A percentile compares a stretch with the other conserved stretches of the same genome.
Evolutionary conservation across 2,329 filamentous ascomycete genomes (phyloP).

Genomic region (Diaporthe ampelina): DNA sequence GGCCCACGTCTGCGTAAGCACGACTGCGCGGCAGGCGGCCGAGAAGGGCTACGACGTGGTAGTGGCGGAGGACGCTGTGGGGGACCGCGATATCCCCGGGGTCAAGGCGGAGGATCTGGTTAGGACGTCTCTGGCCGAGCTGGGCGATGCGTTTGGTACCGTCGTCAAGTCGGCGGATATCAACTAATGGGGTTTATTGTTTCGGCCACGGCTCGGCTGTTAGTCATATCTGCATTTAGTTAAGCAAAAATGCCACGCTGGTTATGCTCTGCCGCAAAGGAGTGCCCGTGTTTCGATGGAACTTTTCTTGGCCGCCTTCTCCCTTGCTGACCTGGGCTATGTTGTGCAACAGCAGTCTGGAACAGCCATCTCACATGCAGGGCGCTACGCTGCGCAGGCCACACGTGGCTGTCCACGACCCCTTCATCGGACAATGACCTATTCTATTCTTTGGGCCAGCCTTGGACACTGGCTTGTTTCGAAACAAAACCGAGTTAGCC

Average conservation of each 20-base stretch:
- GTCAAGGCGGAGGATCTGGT: conserved; percentile 66
- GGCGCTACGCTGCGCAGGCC: background rate
- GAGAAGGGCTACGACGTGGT: conserved; percentile 76
- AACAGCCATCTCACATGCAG: background rate
- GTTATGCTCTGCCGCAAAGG: background rate
- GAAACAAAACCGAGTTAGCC: conserved; percentile 17
- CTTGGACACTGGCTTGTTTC: conserved; percentile 4
- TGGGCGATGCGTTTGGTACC: conserved; percentile 75
- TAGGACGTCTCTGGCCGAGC: conserved; percentile 67
- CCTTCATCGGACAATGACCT: background rate
- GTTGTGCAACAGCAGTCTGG: background rate
- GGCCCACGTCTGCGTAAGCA: conserved; percentile 75
- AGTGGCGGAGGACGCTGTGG: conserved; percentile 72
- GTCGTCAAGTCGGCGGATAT: conserved; percentile 55
- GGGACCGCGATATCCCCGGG: conserved; percentile 76
- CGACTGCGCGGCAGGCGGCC: conserved; percentile 72
- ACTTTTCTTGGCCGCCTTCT: background rate
- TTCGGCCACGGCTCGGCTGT: too few relatives aligned
- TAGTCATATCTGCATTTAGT: background rate
- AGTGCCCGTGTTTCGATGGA: background rate
- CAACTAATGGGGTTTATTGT: conserved; percentile 1
- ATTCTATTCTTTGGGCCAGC: background rate
- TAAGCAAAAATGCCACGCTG: background rate
- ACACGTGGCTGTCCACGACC: conserved; percentile 7
- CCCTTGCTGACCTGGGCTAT: background rate